Evolutionary conservation across 306 rosid species (phyloP), one percentile per base, ranked within the genome.

Genomic region (Castanea sativa): DNA sequence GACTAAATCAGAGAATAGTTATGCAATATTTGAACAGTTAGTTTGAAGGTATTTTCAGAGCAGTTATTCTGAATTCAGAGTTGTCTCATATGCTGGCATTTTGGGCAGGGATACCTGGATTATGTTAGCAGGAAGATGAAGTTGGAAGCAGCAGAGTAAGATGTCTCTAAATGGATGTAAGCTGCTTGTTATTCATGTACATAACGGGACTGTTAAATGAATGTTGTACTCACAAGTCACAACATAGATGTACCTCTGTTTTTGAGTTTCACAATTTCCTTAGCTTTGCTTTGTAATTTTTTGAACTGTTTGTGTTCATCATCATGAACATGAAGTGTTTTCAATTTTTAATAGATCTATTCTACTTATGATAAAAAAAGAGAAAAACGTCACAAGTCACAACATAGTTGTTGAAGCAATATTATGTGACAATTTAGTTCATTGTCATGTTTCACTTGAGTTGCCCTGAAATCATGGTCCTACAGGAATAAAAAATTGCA

Each of bases 61-160:
- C 27, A 19, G 69, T 8, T 6, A 43, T 25, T 38, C 13, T 19
- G 16, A 21, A 20, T n/a, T 38, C 27, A 35, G 20, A 38, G 45
- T 11, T 38, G 45, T 38, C 45, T 38, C 52, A 55, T 30, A 32
- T 80, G 75, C 75, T 79, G 69, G 64, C 32, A 80, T 27, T 69
- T 80, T 80, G 67, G 57, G 55, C 87, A 94, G 99, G 97, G 91
- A 55, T 94, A 91, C 83, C 81, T 92, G 79, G 99, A 94, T 90
- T 86, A 79, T 76, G 89, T 56, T 78, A 90, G 91, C 89, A 85
- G 87, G 83, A 85, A 85, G 82, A 76, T 68, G 79, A 88, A 78
- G 74, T 23, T 32, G 74, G 65, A 59, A 35, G 79, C 51, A 49
- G 52, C 27, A 19, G 82, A 81, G 78, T 52, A 76, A 81, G 80